These are phyloP conservation scores for Serendipita sp. DNA, from an alignment of 768 basidiomycete species.

Conservation along the genomic window DNA sequence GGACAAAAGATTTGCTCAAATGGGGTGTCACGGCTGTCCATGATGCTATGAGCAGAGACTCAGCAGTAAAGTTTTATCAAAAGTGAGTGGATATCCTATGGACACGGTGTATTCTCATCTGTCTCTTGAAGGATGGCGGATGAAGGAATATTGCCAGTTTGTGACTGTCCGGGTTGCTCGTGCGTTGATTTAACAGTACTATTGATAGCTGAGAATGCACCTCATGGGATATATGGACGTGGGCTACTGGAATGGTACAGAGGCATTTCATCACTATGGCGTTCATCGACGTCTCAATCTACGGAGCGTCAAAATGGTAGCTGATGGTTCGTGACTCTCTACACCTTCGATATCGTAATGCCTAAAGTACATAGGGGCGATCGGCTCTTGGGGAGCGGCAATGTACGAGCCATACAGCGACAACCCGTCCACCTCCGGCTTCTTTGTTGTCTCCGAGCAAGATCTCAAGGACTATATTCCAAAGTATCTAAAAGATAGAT, in stretches of 20 bases:
- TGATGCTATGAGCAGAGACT: slow-evolving; percentile 46
- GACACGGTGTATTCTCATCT: background rate
- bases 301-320: slow-evolving; percentile 56
- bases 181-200: slow-evolving; percentile 23
- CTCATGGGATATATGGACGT: slow-evolving; percentile 48
- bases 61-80: slow-evolving; percentile 46
- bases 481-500: slow-evolving; percentile 53
- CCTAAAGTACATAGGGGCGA: slow-evolving; percentile 27
- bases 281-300: slow-evolving; percentile 46
- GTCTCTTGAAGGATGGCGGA: slow-evolving; percentile 43
- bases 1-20: slow-evolving; percentile 52
- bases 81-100: slow-evolving; percentile 27
- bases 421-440: slow-evolving; percentile 50
- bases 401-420: slow-evolving; percentile 74
- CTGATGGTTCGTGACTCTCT: slow-evolving; percentile 40
- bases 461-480: slow-evolving; percentile 37
- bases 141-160: slow-evolving; percentile 47
- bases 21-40: slow-evolving; percentile 78
- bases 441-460: slow-evolving; percentile 45
- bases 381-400: slow-evolving; percentile 88
- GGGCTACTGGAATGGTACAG: slow-evolving; percentile 47
- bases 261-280: slow-evolving; percentile 45
- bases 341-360: slow-evolving; percentile 7
- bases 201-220: slow-evolving; percentile 31
- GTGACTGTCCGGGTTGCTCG: background rate